phyloP scores from a whole-genome alignment of 345 rosid species.

The Noccaea bulbosa region DNA sequence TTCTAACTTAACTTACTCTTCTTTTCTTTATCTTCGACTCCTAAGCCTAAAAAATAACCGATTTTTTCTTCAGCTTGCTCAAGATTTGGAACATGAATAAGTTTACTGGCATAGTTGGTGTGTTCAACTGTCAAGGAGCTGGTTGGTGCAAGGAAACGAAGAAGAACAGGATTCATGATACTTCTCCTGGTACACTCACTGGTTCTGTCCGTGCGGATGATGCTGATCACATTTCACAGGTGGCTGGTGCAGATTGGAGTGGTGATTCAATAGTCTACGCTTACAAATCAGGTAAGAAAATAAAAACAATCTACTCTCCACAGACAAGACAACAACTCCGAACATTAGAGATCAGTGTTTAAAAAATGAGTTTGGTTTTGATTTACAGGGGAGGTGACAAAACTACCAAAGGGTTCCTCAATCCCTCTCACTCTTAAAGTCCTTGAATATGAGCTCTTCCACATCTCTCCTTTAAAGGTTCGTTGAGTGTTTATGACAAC shows the following conservation, averaged over 20 bases:
- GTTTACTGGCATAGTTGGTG: constrained; percentile 83
- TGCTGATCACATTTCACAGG: constrained; percentile 68
- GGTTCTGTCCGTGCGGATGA: constrained; percentile 67
- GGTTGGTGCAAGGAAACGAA: constrained; percentile 90
- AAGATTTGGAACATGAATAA: constrained; percentile 94
- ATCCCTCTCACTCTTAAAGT: constrained; percentile 79
- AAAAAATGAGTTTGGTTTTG: not conserved
- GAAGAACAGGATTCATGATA: constrained; percentile 84
- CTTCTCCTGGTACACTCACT: constrained; percentile 83
- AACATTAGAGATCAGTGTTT: constrained; percentile 6
- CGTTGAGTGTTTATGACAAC: not conserved
- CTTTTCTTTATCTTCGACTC: not conserved
- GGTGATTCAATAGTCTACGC: constrained; percentile 77
- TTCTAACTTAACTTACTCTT: not conserved
- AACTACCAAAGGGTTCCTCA: constrained; percentile 77
- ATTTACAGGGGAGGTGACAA: constrained; percentile 67
- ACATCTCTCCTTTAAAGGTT: constrained; percentile 80
- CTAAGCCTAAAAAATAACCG: not conserved
- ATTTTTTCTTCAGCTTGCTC: constrained; percentile 56
- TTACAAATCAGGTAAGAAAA: constrained; percentile 66
- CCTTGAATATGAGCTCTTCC: constrained; percentile 90
- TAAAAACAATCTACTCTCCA: not conserved
- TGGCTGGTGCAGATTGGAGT: constrained; percentile 78
- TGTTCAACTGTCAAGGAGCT: constrained; percentile 98
- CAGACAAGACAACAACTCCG: not conserved